Percentiles rank a stretch among this genome's conserved stretches.
phyloP scores from a whole-genome alignment of 1,284 basidiomycete genomes.

The Trichosporon sp. region DNA sequence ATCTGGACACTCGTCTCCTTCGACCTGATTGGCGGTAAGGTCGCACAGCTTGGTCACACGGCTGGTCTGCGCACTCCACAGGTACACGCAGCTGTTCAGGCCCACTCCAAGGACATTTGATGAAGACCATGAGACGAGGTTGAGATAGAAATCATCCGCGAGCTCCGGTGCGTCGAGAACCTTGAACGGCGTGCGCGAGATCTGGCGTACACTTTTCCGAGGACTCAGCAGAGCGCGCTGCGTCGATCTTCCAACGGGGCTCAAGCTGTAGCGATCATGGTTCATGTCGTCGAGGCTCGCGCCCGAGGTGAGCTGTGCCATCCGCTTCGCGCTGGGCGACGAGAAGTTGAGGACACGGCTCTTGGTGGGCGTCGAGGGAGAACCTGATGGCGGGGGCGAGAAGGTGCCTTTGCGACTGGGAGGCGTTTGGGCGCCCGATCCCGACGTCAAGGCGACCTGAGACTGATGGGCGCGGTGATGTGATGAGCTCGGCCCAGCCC shows the following conservation, averaged over 20 bases:
- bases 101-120: constrained; percentile 94
- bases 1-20: constrained; percentile 52
- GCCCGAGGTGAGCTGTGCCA: constrained; percentile 31
- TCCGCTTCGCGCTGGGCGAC: constrained; percentile 43
- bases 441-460: constrained; percentile 40
- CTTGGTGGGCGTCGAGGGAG: constrained; percentile 49
- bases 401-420: constrained; percentile 37
- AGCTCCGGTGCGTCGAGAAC: constrained; percentile 96
- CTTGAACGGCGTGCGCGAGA: constrained; percentile 94
- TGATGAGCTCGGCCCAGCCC: constrained; percentile 38
- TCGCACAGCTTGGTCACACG: constrained; percentile 90
- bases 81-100: constrained; percentile 84
- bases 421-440: constrained; percentile 21
- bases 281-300: constrained; percentile 55
- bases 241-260: constrained; percentile 79
- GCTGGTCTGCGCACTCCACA: constrained; percentile 94
- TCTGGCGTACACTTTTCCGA: constrained; percentile 69
- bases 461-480: constrained; percentile 44
- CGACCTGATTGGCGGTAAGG: constrained; percentile 50
- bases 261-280: constrained; percentile 83
- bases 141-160: constrained; percentile 96
- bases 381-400: constrained; percentile 39
- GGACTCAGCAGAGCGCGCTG: constrained; percentile 81
- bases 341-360: constrained; percentile 54
- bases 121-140: constrained; percentile 94